Conservation (phyloP, 1,284 basidiomycete species). For the Ceratobasidium sp. region DNA sequence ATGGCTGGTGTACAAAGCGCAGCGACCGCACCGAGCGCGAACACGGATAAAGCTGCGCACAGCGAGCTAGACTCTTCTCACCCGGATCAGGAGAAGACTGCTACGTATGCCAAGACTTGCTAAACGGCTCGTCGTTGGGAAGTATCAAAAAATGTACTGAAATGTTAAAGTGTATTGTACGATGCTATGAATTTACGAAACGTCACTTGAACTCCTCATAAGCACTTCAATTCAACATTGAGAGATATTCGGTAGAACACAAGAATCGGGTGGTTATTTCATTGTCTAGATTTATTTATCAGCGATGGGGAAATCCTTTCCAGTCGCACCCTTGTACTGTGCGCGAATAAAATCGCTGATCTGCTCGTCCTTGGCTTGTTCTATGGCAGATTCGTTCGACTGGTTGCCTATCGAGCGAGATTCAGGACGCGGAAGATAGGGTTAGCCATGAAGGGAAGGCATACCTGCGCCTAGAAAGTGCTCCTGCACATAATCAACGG, state of each 20-base stretch:
- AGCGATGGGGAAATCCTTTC: slow-evolving; percentile 43
- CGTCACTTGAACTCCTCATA: too few relatives aligned
- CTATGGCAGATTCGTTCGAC: slow-evolving; percentile 49
- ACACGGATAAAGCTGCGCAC: not conserved
- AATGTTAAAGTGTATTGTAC: not conserved
- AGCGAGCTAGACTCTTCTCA: slow-evolving; percentile 23
- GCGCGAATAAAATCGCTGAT: slow-evolving; percentile 49
- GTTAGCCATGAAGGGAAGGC: not conserved
- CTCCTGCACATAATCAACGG: slow-evolving; percentile 48
- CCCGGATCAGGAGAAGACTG: slow-evolving; percentile 16
- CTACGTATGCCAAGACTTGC: slow-evolving; percentile 38
- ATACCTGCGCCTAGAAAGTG: slow-evolving; percentile 45
- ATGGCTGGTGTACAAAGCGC: slow-evolving; percentile 16
- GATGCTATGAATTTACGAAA: not conserved
- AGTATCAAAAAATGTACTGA: not conserved
- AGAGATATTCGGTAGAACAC: too few relatives aligned
- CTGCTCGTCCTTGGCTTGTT: slow-evolving; percentile 50
- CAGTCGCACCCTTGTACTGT: slow-evolving; percentile 38
- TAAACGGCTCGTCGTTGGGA: not conserved
- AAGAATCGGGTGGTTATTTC: not conserved
- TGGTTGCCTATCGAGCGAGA: slow-evolving; percentile 27
- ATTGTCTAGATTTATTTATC: slow-evolving; percentile 25
- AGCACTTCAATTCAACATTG: too few relatives aligned
- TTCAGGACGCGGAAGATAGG: not conserved
- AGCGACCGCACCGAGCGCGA: not conserved